Conservation (phyloP, 768 basidiomycete genomes). For the Boletus rex-veris region DNA sequence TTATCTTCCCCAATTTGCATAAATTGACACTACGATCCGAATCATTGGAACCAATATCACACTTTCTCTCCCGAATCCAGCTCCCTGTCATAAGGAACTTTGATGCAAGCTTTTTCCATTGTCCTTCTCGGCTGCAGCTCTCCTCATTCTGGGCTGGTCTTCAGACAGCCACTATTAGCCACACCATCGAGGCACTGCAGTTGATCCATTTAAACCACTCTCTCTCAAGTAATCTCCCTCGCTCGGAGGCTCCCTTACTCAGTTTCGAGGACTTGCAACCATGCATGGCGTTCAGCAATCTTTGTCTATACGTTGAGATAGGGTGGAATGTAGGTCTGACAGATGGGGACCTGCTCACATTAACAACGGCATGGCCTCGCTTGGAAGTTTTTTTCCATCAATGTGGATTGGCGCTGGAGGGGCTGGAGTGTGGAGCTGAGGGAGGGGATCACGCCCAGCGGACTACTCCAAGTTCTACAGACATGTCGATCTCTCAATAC, state of each 20-base stretch:
- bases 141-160: background rate
- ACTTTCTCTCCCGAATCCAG: background rate
- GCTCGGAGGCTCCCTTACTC: background rate
- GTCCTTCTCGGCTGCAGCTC: background rate
- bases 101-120: too few relatives aligned
- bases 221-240: too few relatives aligned
- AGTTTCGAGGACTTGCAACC: slow-evolving; percentile 1
- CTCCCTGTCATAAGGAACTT: background rate
- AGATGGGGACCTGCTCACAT: background rate
- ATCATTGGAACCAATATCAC: background rate
- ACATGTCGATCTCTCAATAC: background rate
- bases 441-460: background rate
- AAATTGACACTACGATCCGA: background rate
- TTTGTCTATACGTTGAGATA: background rate
- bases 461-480: background rate
- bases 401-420: background rate
- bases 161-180: background rate
- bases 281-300: background rate
- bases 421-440: too few relatives aligned
- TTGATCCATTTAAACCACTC: too few relatives aligned
- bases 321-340: background rate
- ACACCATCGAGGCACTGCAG: background rate
- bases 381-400: background rate
- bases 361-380: background rate
- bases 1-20: background rate